Conservation (phyloP, 768 basidiomycete genomes). For the Hygrophorus pudorinus region DNA sequence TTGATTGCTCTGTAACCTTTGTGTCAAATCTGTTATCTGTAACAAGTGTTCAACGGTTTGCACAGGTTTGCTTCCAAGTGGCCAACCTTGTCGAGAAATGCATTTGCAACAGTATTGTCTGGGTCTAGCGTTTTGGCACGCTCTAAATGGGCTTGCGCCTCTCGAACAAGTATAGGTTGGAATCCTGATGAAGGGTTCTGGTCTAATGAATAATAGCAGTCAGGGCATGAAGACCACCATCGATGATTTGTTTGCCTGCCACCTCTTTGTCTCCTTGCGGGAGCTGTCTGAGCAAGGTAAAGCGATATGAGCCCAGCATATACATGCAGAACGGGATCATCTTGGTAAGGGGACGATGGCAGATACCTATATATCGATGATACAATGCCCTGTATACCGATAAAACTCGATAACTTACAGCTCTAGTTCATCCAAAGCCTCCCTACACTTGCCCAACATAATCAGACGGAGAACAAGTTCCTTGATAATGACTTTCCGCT, state of each 20-base stretch:
- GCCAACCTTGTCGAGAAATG: slow-evolving; percentile 44
- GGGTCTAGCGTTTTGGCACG: slow-evolving; percentile 53
- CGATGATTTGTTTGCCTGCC: too few relatives aligned
- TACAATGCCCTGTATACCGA: not conserved
- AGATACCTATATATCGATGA: slow-evolving; percentile 47
- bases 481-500: slow-evolving; percentile 70
- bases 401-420: slow-evolving; percentile 42
- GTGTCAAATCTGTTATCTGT: not conserved
- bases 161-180: slow-evolving; percentile 30
- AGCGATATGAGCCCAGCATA: slow-evolving; percentile 75
- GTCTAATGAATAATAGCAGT: not conserved
- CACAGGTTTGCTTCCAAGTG: too few relatives aligned
- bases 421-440: slow-evolving; percentile 80
- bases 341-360: slow-evolving; percentile 80
- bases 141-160: slow-evolving; percentile 57
- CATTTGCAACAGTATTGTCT: slow-evolving; percentile 39
- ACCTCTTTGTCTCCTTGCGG: slow-evolving; percentile 5
- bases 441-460: slow-evolving; percentile 40
- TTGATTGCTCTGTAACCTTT: slow-evolving; percentile 8
- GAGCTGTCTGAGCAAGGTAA: slow-evolving; percentile 40
- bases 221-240: not conserved
- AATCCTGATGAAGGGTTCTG: not conserved
- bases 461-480: slow-evolving; percentile 69
- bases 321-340: slow-evolving; percentile 67
- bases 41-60: not conserved